Conservation (phyloP, 148 eudicot species). For the Camellia sinensis region DNA sequence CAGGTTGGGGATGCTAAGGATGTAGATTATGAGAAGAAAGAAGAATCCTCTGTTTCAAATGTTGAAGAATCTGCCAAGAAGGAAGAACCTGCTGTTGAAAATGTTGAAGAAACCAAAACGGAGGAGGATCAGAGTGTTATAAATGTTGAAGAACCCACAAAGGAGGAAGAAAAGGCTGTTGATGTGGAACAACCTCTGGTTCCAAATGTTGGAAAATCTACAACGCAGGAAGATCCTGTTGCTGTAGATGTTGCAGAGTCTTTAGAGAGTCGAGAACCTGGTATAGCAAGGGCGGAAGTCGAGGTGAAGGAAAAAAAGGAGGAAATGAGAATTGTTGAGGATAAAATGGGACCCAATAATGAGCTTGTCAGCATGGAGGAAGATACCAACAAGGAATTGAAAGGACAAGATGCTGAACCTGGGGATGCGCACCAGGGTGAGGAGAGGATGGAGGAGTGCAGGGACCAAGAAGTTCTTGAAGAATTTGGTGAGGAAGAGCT, state of each 20-base stretch:
- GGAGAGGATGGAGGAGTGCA: slow-evolving; percentile 44
- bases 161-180: slow-evolving; percentile 26
- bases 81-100: slow-evolving; percentile 11
- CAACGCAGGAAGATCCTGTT: slow-evolving; percentile 19
- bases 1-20: slow-evolving; percentile 21
- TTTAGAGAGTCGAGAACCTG: slow-evolving; percentile 25
- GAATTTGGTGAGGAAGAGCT: slow-evolving; percentile 56
- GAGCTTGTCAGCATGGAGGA: slow-evolving; percentile 29
- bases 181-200: slow-evolving; percentile 15
- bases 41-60: slow-evolving; percentile 7
- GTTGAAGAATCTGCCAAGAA: slow-evolving; percentile 17
- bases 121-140: slow-evolving; percentile 22
- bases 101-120: slow-evolving; percentile 20
- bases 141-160: slow-evolving; percentile 21
- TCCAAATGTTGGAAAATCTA: slow-evolving; percentile 17
- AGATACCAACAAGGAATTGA: slow-evolving; percentile 23
- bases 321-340: slow-evolving; percentile 18
- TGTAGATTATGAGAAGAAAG: slow-evolving; percentile 23
- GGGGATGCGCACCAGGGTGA: slow-evolving; percentile 30
- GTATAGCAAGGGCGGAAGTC: slow-evolving; percentile 27
- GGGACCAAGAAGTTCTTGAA: slow-evolving; percentile 47
- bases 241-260: slow-evolving; percentile 18
- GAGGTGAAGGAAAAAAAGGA: slow-evolving; percentile 26
- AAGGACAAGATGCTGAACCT: slow-evolving; percentile 24
- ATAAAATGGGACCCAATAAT: slow-evolving; percentile 18